Percentiles rank a stretch among this genome's conserved stretches.
phyloP scores from a whole-genome alignment of 768 basidiomycete species.

The Phallus indusiatus region DNA sequence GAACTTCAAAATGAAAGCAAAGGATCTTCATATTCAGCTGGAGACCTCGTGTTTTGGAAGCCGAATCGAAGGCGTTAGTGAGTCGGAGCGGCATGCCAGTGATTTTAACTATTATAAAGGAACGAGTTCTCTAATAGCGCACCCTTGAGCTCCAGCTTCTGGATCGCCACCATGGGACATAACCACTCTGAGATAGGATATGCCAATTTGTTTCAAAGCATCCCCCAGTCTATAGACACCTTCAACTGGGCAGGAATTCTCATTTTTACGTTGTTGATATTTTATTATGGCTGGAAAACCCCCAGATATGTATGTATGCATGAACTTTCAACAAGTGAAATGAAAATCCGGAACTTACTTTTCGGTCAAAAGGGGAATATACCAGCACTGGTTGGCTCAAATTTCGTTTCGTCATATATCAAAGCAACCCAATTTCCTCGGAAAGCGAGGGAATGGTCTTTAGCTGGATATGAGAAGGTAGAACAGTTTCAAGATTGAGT shows the following conservation, averaged over 20 bases:
- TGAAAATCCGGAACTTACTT: neutral
- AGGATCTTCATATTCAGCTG: no score
- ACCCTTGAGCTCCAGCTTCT: no score
- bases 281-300: neutral
- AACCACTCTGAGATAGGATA: neutral
- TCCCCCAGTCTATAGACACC: neutral
- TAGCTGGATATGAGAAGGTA: constrained; percentile 25
- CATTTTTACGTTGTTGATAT: neutral
- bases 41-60: no score
- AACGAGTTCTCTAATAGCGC: no score
- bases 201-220: neutral
- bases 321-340: neutral
- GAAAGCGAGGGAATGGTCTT: constrained; percentile 16
- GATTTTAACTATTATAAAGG: no score
- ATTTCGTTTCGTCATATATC: constrained; percentile 8
- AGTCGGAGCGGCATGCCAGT: no score
- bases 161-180: neutral
- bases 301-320: neutral
- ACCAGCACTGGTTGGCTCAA: neutral
- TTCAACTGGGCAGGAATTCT: neutral
- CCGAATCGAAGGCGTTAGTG: no score
- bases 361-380: neutral
- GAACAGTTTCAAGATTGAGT: neutral
- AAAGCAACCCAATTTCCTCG: constrained; percentile 13
- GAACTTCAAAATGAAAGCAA: no score